These are phyloP conservation scores for Hortaea sp. DNA, from an alignment of 2,329 filamentous ascomycete genomes.

Conservation along the genomic window DNA sequence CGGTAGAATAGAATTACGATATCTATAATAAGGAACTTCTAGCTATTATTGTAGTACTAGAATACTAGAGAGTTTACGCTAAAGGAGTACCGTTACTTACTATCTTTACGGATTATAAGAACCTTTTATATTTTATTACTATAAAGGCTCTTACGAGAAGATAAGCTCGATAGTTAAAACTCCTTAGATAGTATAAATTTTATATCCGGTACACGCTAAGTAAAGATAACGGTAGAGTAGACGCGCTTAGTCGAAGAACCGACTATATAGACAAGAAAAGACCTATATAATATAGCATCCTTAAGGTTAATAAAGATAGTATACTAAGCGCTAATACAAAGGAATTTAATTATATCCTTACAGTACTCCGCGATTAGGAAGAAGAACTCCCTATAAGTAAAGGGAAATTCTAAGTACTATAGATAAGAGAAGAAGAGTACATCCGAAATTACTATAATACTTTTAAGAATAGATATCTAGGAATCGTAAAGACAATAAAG, in stretches of 20 bases:
- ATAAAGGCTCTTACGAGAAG: constrained; percentile 19
- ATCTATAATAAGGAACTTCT: too few relatives aligned
- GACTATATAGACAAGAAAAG: constrained; percentile 1
- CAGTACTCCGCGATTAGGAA: constrained; percentile 2
- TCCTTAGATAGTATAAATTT: constrained; percentile 1
- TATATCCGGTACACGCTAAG: constrained; percentile 1
- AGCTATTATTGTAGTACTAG: too few relatives aligned
- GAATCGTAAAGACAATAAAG: constrained; percentile 2
- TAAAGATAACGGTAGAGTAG: not conserved
- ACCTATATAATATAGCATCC: not conserved
- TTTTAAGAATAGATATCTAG: constrained; percentile 3
- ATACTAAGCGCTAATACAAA: not conserved
- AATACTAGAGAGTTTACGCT: too few relatives aligned
- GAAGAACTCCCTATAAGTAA: constrained; percentile 7
- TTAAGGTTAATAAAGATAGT: not conserved
- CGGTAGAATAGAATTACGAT: too few relatives aligned
- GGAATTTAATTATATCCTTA: constrained; percentile 3
- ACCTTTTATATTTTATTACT: constrained; percentile 20
- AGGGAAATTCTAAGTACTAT: constrained; percentile 5
- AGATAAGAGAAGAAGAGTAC: constrained; percentile 4
- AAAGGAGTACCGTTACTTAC: not conserved
- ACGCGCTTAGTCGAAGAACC: not conserved
- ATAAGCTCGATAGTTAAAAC: not conserved
- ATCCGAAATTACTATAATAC: constrained; percentile 7
- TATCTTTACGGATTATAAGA: constrained; percentile 22